These are phyloP conservation scores for Penicillium nordicum DNA, from an alignment of 2,329 filamentous ascomycete genomes.

Conservation along the genomic window DNA sequence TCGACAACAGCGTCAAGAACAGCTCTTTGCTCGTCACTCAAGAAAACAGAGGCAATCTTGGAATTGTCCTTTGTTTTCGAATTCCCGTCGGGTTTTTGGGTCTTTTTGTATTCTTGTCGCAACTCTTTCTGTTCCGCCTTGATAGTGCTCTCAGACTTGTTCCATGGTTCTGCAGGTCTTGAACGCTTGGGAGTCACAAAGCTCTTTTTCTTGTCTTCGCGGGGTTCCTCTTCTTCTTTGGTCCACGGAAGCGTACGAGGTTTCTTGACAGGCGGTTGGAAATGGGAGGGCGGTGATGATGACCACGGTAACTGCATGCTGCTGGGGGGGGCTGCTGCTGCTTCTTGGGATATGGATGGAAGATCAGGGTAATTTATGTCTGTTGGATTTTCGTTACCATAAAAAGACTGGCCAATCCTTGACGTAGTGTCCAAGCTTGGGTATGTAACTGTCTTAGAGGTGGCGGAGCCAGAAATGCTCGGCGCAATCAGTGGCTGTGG, in stretches of 20 bases:
- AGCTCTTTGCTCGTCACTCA: conserved; percentile 82
- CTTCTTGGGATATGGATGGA: conserved; percentile 30
- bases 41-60: conserved; percentile 58
- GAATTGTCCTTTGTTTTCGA: conserved; percentile 37
- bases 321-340: conserved; percentile 43
- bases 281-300: conserved; percentile 50
- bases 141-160: conserved; percentile 68
- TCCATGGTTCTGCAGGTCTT: conserved; percentile 58
- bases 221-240: conserved; percentile 35
- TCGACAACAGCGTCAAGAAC: conserved; percentile 81
- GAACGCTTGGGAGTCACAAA: conserved; percentile 47
- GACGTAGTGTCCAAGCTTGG: conserved; percentile 15
- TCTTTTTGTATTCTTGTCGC: conserved; percentile 57
- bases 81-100: conserved; percentile 44
- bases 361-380: conserved; percentile 38
- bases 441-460: conserved; percentile 16
- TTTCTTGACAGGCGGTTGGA: conserved; percentile 46
- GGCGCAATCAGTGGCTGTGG: conserved; percentile 30
- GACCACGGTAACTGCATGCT: conserved; percentile 69
- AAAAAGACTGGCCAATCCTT: conserved; percentile 6
- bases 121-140: conserved; percentile 75
- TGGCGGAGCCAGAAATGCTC: background rate
- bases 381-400: conserved; percentile 10
- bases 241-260: conserved; percentile 64
- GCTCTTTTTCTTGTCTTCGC: conserved; percentile 20